Conservation (phyloP, 192 early-diverging fungal species). For the Dispira parvispora region DNA sequence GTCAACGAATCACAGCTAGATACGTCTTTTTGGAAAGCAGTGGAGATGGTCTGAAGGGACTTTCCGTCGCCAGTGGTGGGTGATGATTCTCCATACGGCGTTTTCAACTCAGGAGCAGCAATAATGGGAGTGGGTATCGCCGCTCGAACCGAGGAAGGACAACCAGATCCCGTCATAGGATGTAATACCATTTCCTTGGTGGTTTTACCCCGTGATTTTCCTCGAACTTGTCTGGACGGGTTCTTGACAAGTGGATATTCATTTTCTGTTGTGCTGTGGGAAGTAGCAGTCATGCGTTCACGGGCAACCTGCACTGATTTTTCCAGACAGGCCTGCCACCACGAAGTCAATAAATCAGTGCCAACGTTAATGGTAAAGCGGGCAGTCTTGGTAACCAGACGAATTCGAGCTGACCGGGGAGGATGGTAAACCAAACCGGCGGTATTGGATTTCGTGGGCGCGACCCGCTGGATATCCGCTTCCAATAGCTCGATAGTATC, state of each 20-base stretch:
- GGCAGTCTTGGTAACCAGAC: not conserved
- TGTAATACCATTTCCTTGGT: no score
- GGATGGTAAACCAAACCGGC: not conserved
- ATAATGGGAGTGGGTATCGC: slow-evolving; percentile 10
- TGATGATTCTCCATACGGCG: not conserved
- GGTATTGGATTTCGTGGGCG: not conserved
- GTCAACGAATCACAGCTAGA: no score
- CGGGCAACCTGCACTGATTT: slow-evolving; percentile 3
- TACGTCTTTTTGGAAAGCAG: slow-evolving; percentile 7
- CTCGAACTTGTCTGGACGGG: no score
- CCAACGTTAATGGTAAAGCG: slow-evolving; percentile 6
- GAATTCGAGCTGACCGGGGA: not conserved
- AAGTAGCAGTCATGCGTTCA: not conserved
- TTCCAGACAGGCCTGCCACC: slow-evolving; percentile 10
- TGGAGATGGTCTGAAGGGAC: slow-evolving; percentile 6
- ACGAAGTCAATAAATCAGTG: slow-evolving; percentile 6
- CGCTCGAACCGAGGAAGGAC: no score
- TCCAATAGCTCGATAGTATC: not conserved
- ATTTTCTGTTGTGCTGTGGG: not conserved
- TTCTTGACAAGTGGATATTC: not conserved
- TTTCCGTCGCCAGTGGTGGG: no score
- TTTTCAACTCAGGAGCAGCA: not conserved
- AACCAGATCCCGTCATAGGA: no score
- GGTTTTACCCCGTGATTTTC: no score
- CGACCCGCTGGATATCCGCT: not conserved